phyloP scores from a whole-genome alignment of 192 early-diverging fungal species.

The Phycomyces nitens region DNA sequence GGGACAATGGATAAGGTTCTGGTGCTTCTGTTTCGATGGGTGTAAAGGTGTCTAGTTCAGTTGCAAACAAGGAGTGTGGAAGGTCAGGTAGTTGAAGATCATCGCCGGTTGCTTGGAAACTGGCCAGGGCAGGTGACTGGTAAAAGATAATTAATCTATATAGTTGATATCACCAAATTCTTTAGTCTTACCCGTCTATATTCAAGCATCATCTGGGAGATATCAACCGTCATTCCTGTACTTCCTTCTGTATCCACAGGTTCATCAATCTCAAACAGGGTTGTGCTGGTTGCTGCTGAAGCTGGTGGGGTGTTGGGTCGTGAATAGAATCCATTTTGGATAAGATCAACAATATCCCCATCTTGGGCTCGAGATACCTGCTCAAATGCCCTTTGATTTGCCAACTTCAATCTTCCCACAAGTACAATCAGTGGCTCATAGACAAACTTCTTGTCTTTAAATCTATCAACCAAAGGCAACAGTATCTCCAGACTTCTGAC shows the following conservation, averaged over 20 bases:
- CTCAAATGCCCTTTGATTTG: slow-evolving; percentile 25
- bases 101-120: no score
- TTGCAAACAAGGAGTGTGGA: no score
- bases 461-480: not conserved
- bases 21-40: no score
- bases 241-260: not conserved
- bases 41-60: no score
- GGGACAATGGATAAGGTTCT: no score
- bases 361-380: not conserved
- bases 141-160: no score
- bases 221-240: slow-evolving; percentile 17
- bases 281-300: not conserved
- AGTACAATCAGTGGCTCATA: slow-evolving; percentile 8
- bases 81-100: no score
- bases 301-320: not conserved
- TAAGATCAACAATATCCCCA: not conserved
- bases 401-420: slow-evolving; percentile 11
- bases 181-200: not conserved
- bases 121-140: no score
- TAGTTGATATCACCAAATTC: not conserved
- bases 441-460: not conserved
- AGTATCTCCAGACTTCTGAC: not conserved
- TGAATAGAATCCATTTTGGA: not conserved
- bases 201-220: slow-evolving; percentile 6
- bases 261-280: not conserved